phyloP scores from a whole-genome alignment of 352 stramenopile genomes.

The Globisporangium sylvaticum region DNA sequence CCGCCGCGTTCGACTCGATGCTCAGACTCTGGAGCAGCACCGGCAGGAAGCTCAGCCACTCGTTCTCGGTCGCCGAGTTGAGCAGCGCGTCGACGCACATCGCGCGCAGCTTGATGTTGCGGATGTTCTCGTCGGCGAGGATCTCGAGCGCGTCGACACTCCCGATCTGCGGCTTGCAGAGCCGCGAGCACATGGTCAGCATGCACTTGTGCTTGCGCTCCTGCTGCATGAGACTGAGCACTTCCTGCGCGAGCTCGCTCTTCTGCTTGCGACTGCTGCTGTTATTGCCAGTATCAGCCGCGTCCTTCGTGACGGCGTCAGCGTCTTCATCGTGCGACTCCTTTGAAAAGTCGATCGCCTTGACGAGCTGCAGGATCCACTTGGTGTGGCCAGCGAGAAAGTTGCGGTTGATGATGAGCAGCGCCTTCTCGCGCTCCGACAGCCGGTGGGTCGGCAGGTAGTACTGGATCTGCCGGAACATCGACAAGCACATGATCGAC shows the following conservation, averaged over 20 bases:
- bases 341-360: constrained; percentile 70
- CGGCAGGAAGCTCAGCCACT: constrained; percentile 77
- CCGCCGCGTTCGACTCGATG: constrained; percentile 54
- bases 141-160: constrained; percentile 81
- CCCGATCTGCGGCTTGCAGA: constrained; percentile 69
- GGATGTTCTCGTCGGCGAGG: constrained; percentile 63
- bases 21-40: constrained; percentile 74
- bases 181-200: constrained; percentile 82
- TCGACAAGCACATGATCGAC: constrained; percentile 86
- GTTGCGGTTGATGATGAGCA: constrained; percentile 76
- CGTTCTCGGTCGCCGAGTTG: constrained; percentile 63
- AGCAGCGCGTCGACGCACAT: constrained; percentile 65
- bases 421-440: constrained; percentile 64
- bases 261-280: not conserved
- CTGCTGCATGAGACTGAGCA: constrained; percentile 60
- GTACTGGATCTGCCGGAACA: constrained; percentile 87
- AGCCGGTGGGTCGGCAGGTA: constrained; percentile 76
- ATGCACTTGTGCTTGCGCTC: constrained; percentile 78
- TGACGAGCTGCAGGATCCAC: constrained; percentile 83
- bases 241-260: constrained; percentile 41
- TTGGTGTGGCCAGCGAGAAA: constrained; percentile 78
- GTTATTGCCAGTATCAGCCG: constrained; percentile 14
- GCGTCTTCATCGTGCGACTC: constrained; percentile 32
- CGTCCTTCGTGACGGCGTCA: constrained; percentile 4
- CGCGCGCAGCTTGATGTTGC: constrained; percentile 46